A percentile compares a stretch with the other conserved stretches of the same genome.
Conservation (phyloP, 192 early-diverging fungal species). For the Chytriomyces confervae region DNA sequence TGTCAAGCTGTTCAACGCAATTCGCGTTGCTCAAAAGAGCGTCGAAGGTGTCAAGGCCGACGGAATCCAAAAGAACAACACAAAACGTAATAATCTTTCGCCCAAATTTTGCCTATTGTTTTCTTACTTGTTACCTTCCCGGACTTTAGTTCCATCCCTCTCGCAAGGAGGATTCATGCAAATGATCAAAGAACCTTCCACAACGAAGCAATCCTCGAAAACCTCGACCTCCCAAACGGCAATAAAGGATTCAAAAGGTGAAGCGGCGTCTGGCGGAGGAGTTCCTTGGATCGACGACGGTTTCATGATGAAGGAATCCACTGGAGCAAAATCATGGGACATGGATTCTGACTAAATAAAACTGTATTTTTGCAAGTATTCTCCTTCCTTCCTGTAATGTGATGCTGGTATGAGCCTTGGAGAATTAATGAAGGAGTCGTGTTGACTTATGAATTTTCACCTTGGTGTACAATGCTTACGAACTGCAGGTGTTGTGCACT, state of each 20-base stretch:
- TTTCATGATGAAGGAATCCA: conserved; percentile 20
- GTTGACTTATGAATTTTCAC: no score
- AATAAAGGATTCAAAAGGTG: conserved; percentile 24
- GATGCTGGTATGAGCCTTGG: no score
- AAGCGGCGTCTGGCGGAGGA: neutral
- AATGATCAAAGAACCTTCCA: conserved; percentile 31
- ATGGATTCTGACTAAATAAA: conserved; percentile 19
- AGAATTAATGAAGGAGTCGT: no score
- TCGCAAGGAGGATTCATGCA: conserved; percentile 23
- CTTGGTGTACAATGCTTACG: no score
- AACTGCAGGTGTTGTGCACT: no score
- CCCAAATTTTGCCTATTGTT: neutral
- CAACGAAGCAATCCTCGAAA: neutral
- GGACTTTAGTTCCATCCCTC: conserved; percentile 13
- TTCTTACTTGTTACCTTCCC: neutral
- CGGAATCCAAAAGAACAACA: conserved; percentile 50
- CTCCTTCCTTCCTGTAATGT: no score
- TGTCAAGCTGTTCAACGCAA: conserved; percentile 94
- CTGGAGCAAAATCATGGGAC: conserved; percentile 8
- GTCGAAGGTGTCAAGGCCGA: conserved; percentile 67
- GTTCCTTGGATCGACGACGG: conserved; percentile 29
- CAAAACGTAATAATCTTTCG: conserved; percentile 9
- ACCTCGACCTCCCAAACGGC: neutral
- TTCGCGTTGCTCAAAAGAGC: conserved; percentile 84
- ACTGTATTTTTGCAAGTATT: neutral